These are phyloP conservation scores for Balakata baccata DNA, from an alignment of 345 rosid species.

Conservation along the genomic window DNA sequence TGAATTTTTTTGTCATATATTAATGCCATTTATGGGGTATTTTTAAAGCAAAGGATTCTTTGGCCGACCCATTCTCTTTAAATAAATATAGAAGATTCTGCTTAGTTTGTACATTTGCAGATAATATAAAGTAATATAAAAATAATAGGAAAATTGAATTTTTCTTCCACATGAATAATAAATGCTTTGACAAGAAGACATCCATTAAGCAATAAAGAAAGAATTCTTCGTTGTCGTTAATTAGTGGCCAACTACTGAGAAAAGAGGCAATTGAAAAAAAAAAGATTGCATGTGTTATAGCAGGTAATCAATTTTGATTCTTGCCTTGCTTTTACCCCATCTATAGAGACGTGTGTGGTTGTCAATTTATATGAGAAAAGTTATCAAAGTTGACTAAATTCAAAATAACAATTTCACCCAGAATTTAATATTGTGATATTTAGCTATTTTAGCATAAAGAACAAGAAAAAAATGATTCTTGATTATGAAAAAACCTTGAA, in stretches of 20 bases:
- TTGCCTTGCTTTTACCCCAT: neutral
- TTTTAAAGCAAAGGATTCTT: neutral
- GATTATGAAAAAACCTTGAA: too few species aligned
- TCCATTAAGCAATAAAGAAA: constrained; percentile 3
- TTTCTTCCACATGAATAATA: neutral
- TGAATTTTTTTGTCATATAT: neutral
- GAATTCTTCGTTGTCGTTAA: neutral
- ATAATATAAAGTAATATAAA: neutral
- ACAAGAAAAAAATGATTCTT: neutral
- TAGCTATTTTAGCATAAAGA: neutral
- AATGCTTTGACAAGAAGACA: neutral
- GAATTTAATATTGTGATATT: too few species aligned
- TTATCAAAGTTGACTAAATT: too few species aligned
- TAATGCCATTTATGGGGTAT: neutral
- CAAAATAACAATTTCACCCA: too few species aligned
- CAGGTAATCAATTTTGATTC: too few species aligned
- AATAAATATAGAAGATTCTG: neutral
- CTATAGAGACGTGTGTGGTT: neutral
- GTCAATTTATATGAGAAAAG: neutral
- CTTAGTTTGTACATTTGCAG: neutral
- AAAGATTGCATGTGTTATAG: neutral
- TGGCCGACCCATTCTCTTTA: neutral
- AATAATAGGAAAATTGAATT: neutral
- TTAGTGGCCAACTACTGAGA: neutral
- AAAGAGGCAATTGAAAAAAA: neutral